Evolutionary conservation across 495 filamentous ascomycete genomes (phyloP), one percentile per base, ranked within the genome.

Genomic region (Parmelia sp.): DNA sequence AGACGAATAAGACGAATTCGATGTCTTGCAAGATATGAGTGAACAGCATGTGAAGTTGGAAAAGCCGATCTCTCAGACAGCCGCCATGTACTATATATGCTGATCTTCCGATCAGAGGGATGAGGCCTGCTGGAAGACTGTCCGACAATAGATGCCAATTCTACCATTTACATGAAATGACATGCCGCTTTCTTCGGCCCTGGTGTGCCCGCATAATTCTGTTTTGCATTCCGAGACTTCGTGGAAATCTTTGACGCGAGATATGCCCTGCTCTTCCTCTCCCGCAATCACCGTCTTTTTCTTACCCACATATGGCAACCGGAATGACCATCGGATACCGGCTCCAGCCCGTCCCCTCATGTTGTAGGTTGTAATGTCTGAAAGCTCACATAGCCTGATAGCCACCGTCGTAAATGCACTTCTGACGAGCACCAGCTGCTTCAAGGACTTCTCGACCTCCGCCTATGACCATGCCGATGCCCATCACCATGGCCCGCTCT

Each of bases 401-500:
- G 17, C 29, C 17, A 33, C 21, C 9, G 17, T n/a, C 27, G 19
- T 55, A 33, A n/a, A 1, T 27, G 12, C 14, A 31, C 17, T 5
- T 31, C 25, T 31, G 4, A 53, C 4, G 25, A 53, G n/a, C 0
- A 31, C 9, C 5, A 6, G 15, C 2, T 25, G 10, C 27, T 19
- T 55, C 62, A 68, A 65, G 62, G 66, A 29, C 62, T 68, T 39
- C 66, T 60, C 44, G 66, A 68, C 60, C 70, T 19, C 66, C 62
- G 49, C 67, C 65, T 47, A 64, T 40, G 57, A 27, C 56, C 11
- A 58, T 37, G 53, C 35, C 57, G 62, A 58, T 58, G 53, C 40
- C 51, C 33, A 45, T 63, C 45, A 27, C 61, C 44, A 57, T 57
- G 51, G 15, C 19, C 47, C 35, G 47, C 27, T 55, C 51, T 55